phyloP scores from a whole-genome alignment of 139 green algal genomes.

The Coelastrella sp. region DNA sequence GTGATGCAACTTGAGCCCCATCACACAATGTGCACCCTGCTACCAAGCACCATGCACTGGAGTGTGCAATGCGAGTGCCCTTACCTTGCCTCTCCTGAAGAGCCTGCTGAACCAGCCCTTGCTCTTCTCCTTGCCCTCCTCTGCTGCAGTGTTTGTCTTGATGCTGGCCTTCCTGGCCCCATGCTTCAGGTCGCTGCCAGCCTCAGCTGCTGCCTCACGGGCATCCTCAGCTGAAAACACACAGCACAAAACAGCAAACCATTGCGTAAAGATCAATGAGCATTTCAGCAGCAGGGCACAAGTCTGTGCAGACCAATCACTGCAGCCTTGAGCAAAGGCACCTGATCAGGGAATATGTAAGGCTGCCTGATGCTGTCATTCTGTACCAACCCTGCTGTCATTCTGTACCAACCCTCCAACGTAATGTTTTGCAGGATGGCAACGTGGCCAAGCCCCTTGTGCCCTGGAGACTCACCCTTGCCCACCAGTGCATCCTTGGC shows the following conservation, averaged over 20 bases:
- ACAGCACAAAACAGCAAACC: background rate
- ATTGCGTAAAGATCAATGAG: background rate
- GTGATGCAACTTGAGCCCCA: background rate
- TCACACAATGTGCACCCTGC: background rate
- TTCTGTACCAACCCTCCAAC: background rate
- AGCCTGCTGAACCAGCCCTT: constrained; percentile 1
- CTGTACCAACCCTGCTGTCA: background rate
- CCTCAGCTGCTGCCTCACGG: constrained; percentile 13
- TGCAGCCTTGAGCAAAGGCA: background rate
- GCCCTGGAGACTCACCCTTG: constrained; percentile 35
- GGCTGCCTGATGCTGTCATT: background rate
- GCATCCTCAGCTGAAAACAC: constrained; percentile 38
- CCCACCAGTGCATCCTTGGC: constrained; percentile 43
- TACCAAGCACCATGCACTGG: background rate
- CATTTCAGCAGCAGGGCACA: background rate
- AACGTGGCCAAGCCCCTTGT: background rate
- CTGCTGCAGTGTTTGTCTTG: background rate
- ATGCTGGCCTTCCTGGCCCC: constrained; percentile 44
- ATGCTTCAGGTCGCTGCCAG: constrained; percentile 9
- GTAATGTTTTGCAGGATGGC: background rate
- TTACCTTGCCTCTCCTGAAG: constrained; percentile 47
- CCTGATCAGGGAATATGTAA: too few relatives aligned
- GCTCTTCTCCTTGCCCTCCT: constrained; percentile 38
- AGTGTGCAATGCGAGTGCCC: background rate
- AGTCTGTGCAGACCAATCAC: background rate